These are phyloP conservation scores for Strobilomyces dryophilus DNA, from an alignment of 768 basidiomycete species.

Conservation along the genomic window DNA sequence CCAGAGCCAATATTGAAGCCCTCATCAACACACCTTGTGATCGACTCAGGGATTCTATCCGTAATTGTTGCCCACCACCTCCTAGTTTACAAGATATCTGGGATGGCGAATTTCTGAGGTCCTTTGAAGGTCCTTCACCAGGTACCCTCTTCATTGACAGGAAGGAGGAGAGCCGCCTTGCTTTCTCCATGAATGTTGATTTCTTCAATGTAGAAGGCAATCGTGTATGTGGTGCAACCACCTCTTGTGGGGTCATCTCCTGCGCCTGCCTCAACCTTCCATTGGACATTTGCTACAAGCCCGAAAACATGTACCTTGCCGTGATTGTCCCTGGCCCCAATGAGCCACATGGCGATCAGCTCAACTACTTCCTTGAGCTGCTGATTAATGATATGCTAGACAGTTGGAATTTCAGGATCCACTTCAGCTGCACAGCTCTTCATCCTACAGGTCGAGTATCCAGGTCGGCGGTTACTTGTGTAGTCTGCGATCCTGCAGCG, in stretches of 20 bases:
- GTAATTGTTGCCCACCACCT: not conserved
- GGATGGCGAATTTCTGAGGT: not conserved
- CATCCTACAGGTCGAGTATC: not conserved
- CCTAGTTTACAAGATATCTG: not conserved
- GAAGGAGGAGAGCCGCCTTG: not conserved
- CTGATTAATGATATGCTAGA: conserved; percentile 24
- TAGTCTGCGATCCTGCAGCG: not conserved
- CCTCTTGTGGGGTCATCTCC: not conserved
- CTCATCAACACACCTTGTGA: not conserved
- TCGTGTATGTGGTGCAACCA: not conserved
- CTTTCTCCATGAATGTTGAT: not conserved
- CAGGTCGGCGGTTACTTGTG: not conserved
- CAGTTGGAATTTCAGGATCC: not conserved
- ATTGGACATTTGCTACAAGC: conserved; percentile 28
- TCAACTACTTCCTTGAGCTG: not conserved
- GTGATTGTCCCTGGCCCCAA: conserved; percentile 30
- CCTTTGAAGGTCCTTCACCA: not conserved
- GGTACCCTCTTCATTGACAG: not conserved
- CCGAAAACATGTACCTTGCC: conserved; percentile 28
- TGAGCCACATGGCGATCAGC: conserved; percentile 27
- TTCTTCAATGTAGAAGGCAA: not conserved
- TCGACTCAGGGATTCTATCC: not conserved
- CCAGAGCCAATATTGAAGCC: not conserved
- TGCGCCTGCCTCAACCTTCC: conserved; percentile 32
- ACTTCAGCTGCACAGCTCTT: not conserved